Base-by-base conservation (phyloP, 2,329 filamentous ascomycete genomes). In the Phialemoniopsis sp. region DNA sequence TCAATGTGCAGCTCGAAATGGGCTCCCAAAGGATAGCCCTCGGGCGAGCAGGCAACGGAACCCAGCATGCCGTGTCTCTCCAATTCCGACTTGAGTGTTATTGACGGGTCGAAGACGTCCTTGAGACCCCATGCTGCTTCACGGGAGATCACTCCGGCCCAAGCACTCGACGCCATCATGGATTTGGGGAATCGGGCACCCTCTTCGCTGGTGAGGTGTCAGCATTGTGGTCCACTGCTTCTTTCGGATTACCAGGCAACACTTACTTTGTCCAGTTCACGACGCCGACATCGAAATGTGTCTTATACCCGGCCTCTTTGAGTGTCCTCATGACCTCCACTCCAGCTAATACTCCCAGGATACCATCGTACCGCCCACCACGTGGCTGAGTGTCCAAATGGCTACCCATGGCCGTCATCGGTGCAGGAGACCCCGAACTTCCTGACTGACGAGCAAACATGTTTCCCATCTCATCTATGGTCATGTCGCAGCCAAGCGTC, bases 1-100 rank as follows among this genome's bases (percentile, higher is more conserved):
- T 94, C 88, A 38, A 91, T 91, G 54, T 93, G 87, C 9, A 93
- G 70, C 58, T 91, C 87, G 52, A 91, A 90, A 58, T 91, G 86
- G 1, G 85, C 86, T 1, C 78, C 83, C 62, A 89, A 79, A 0
- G 83, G 84, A 13, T 73, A 77, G 26, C 70, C 65, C 45, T 72
- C 66, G 56, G 83, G 70, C 38, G 69, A 78, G 16, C 76, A 76
- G 8, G 73, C 70, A 0, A 70, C 61, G 0, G 60, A 48, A 13
- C 86, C 87, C 0, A 88, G 62, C 46, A 87, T 89, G 1, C 81
- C 80, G 37, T 89, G 89, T 13, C 83, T 72, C 53, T 85, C 67
- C 0, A 93, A 72, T 44, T 89, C 85, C 1, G 68, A 75, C 50
- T 73, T 82, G 72, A 85, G 78, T 10, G 78, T 85, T 19, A 77